phyloP scores from a whole-genome alignment of 2,329 filamentous ascomycete genomes.

The Fusarium virguliforme region DNA sequence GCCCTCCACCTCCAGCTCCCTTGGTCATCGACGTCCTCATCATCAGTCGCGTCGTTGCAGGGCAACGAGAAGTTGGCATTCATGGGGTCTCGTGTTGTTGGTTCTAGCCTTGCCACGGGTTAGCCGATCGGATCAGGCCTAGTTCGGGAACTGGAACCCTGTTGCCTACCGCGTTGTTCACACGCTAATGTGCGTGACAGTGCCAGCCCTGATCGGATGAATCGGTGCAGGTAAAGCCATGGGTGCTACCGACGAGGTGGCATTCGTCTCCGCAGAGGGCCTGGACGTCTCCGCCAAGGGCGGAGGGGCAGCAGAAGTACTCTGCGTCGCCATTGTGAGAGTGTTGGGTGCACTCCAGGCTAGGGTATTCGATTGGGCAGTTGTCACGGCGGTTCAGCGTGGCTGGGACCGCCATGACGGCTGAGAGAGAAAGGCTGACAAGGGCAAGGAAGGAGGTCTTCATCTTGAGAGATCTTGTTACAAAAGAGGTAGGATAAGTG shows the following conservation, averaged over 20 bases:
- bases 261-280: background rate
- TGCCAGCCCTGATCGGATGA: conserved; percentile 3
- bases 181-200: conserved; percentile 7
- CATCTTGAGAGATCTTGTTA: background rate
- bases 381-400: background rate
- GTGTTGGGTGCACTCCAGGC: background rate
- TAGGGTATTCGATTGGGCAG: background rate
- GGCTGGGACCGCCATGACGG: conserved; percentile 7
- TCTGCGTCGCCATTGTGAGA: background rate
- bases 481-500: background rate
- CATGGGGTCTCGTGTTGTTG: background rate
- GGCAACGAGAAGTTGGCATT: background rate
- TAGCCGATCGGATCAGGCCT: background rate
- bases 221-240: background rate
- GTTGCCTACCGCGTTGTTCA: background rate
- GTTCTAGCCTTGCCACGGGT: background rate
- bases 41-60: background rate
- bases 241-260: conserved; percentile 4
- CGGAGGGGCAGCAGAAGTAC: conserved; percentile 9
- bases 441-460: conserved; percentile 5
- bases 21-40: background rate
- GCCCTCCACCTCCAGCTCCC: background rate
- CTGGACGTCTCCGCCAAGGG: background rate
- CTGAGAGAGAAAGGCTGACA: background rate
- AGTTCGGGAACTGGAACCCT: background rate